Base-by-base conservation (phyloP, 176 grass and related monocot genomes). In the Oryza nivara region DNA sequence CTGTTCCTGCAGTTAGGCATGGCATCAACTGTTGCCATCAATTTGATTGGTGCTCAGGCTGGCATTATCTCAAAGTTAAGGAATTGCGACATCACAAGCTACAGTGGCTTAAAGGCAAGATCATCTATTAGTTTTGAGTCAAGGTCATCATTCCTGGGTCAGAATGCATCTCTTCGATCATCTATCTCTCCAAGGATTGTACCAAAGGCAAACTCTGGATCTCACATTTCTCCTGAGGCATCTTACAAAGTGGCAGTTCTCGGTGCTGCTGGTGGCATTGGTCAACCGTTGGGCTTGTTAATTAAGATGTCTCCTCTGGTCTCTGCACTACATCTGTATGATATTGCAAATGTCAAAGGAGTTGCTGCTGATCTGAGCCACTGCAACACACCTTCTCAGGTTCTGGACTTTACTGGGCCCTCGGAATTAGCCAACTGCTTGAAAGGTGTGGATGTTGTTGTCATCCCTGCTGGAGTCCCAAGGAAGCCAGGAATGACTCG, bases 271-370 rank as follows among this genome's bases (percentile, higher is more conserved):
- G 94, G 94, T 40, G 94, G 94, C 67, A 96, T 96, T n/a, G 94
- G 94, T n/a, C 94, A 96, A 16, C 94, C 94, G 4, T 40, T 96
- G 41, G 73, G 88, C 43, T 81, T 96, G 58, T 84, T 96, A 43
- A 85, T 96, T 14, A 96, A 96, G 85, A 96, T 96, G 94, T 96
- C 94, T 56, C 94, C 94, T 78, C 78, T 96, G 43, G 86, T 96
- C 32, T 93, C 94, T 0, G 74, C 43, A 30, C 85, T 96, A 76
- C 91, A 89, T 74, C 84, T 96, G 7, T 96, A 96, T 35, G 91
- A 96, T 93, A 96, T 96, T 70, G 94, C 94, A 7, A 96, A 96
- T 82, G 94, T 93, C 80, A 96, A 96, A 90, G 94, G 91, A 45
- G 94, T 96, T 67, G 89, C 94, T 32, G 91, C 94, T 10, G 94